A percentile compares a stretch with the other conserved stretches of the same genome.
phyloP scores from a whole-genome alignment of 2,329 filamentous ascomycete genomes.

The Cladophialophora psammophila region DNA sequence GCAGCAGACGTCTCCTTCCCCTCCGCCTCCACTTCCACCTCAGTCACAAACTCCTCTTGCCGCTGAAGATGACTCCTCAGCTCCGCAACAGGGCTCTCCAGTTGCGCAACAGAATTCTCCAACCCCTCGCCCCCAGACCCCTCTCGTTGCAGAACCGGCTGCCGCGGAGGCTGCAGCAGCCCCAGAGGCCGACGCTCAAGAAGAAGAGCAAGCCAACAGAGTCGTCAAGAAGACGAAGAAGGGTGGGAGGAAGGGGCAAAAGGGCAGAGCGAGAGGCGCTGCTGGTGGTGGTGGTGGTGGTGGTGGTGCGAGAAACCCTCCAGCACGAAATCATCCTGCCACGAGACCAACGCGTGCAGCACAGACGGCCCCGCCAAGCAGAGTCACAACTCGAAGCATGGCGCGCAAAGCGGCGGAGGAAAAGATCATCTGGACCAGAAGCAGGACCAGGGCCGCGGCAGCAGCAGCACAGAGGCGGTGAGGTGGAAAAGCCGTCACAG shows the following conservation, averaged over 20 bases:
- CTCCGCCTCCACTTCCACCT: not conserved
- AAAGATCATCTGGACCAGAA: constrained; percentile 1
- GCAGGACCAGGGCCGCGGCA: not conserved
- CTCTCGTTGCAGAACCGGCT: not conserved
- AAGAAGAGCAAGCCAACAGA: not conserved
- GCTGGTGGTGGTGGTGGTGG: not conserved
- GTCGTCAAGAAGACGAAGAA: not conserved
- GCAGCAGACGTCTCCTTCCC: too few relatives aligned
- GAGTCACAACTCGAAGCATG: constrained; percentile 13
- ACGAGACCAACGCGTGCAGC: not conserved
- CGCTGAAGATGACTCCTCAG: too few relatives aligned
- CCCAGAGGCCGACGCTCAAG: not conserved
- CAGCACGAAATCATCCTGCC: not conserved
- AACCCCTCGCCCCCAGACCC: not conserved
- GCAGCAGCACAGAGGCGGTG: not conserved
- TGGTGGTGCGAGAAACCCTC: not conserved
- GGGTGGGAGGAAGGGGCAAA: not conserved
- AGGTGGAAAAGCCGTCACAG: not conserved
- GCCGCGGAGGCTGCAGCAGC: not conserved
- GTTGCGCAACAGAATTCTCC: too few relatives aligned
- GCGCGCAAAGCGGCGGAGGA: not conserved
- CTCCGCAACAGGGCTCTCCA: too few relatives aligned
- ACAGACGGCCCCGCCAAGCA: not conserved
- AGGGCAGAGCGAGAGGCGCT: not conserved
- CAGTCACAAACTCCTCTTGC: too few relatives aligned